These are phyloP conservation scores for Rhizophagus prolifer DNA, from an alignment of 192 early-diverging fungal genomes.

Conservation along the genomic window DNA sequence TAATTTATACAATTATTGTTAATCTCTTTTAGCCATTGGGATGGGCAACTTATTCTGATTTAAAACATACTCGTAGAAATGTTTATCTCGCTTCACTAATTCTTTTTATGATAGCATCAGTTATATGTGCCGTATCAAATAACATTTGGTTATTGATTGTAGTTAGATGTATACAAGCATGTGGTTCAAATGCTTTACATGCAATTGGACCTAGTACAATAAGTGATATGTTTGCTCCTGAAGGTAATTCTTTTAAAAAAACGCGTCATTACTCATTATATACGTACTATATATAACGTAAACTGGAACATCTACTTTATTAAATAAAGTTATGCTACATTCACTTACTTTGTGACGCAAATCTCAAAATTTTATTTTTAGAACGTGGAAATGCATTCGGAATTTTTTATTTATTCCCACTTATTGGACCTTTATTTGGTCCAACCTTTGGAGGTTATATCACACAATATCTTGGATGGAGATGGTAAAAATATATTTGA, in stretches of 20 bases:
- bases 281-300: too few relatives aligned
- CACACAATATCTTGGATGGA: conserved; percentile 14
- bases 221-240: conserved; percentile 32
- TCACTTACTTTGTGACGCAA: neutral
- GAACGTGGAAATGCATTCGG: conserved; percentile 48
- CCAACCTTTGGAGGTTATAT: conserved; percentile 38
- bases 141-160: conserved; percentile 42
- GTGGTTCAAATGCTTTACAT: conserved; percentile 35
- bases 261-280: too few relatives aligned
- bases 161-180: conserved; percentile 41
- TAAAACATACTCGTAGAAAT: conserved; percentile 33
- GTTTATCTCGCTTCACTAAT: conserved; percentile 41
- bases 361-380: neutral
- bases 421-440: conserved; percentile 41
- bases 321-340: too few relatives aligned
- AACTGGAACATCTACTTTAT: too few relatives aligned
- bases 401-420: conserved; percentile 35
- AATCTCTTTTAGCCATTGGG: conserved; percentile 43
- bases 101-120: conserved; percentile 39
- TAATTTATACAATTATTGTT: too few relatives aligned
- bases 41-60: conserved; percentile 45
- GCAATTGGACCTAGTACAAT: conserved; percentile 41
- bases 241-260: conserved; percentile 4
- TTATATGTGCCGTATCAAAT: conserved; percentile 35
- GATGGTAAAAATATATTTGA: conserved; percentile 15